phyloP scores from a whole-genome alignment of 306 rosid species.

The Datisca glomerata region DNA sequence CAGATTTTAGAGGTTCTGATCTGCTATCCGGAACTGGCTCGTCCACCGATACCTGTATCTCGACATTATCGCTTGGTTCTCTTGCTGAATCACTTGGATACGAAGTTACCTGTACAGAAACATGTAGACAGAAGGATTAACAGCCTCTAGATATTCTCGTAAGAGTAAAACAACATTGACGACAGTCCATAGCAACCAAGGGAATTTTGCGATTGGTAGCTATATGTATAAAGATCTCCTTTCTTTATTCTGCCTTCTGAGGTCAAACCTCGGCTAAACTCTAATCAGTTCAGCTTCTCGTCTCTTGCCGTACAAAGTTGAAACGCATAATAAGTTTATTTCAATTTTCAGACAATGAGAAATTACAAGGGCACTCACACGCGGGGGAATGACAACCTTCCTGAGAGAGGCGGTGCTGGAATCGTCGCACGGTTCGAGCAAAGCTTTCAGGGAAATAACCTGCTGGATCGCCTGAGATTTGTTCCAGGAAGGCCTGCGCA shows the following conservation, averaged over 20 bases:
- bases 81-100: background rate
- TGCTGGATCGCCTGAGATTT: slow-evolving; percentile 99
- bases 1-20: slow-evolving; percentile 38
- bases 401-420: slow-evolving; percentile 41
- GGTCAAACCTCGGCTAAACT: background rate
- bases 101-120: slow-evolving; percentile 28
- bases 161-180: background rate
- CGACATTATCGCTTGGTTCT: slow-evolving; percentile 40
- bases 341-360: background rate
- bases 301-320: background rate
- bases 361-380: background rate
- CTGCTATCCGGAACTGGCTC: slow-evolving; percentile 24
- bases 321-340: background rate
- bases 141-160: background rate
- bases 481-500: slow-evolving; percentile 99
- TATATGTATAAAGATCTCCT: background rate
- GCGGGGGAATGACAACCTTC: slow-evolving; percentile 10
- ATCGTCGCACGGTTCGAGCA: slow-evolving; percentile 70
- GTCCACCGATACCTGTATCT: slow-evolving; percentile 25
- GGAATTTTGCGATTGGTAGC: no score
- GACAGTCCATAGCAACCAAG: no score
- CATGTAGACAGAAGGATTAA: background rate
- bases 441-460: slow-evolving; percentile 90
- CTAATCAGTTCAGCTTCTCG: background rate
- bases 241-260: background rate